A percentile compares a stretch with the other conserved stretches of the same genome.
phyloP scores from a whole-genome alignment of 2,329 filamentous ascomycete genomes.

The Teratosphaeriaceae sp. region DNA sequence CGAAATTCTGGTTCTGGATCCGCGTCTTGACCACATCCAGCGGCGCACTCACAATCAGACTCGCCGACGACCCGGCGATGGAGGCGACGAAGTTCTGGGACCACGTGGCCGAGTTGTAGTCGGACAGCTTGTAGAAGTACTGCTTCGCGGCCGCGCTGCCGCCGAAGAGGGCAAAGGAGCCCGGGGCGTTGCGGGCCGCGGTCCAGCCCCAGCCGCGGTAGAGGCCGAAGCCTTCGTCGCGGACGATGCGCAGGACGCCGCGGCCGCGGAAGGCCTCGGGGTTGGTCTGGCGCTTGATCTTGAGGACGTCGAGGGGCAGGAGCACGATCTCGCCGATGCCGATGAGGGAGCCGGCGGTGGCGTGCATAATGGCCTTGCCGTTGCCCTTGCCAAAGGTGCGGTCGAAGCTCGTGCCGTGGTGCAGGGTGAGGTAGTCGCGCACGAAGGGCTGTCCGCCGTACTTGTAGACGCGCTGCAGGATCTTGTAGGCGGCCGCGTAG shows the following conservation, averaged over 20 bases:
- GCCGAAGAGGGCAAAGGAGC: constrained; percentile 97
- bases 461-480: constrained; percentile 96
- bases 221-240: constrained; percentile 89
- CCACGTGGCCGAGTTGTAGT: constrained; percentile 96
- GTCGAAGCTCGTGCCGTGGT: constrained; percentile 82
- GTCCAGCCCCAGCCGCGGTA: constrained; percentile 98
- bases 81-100: constrained; percentile 96
- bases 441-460: constrained; percentile 96
- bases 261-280: constrained; percentile 95
- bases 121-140: constrained; percentile 79
- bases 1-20: constrained; percentile 98
- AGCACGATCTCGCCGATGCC: constrained; percentile 97
- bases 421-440: constrained; percentile 73
- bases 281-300: constrained; percentile 99
- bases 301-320: constrained; percentile 90
- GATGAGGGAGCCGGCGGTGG: constrained; percentile 87
- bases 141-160: constrained; percentile 97
- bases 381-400: constrained; percentile 89
- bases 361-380: constrained; percentile 97
- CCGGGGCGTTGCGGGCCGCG: constrained; percentile 90
- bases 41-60: constrained; percentile 91
- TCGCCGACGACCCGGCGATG: constrained; percentile 88
- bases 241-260: constrained; percentile 80
- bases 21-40: constrained; percentile 97
- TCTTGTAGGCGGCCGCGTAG: constrained; percentile 97